phyloP scores from a whole-genome alignment of 2,329 filamentous ascomycete species.

The Phialophora verrucosa region DNA sequence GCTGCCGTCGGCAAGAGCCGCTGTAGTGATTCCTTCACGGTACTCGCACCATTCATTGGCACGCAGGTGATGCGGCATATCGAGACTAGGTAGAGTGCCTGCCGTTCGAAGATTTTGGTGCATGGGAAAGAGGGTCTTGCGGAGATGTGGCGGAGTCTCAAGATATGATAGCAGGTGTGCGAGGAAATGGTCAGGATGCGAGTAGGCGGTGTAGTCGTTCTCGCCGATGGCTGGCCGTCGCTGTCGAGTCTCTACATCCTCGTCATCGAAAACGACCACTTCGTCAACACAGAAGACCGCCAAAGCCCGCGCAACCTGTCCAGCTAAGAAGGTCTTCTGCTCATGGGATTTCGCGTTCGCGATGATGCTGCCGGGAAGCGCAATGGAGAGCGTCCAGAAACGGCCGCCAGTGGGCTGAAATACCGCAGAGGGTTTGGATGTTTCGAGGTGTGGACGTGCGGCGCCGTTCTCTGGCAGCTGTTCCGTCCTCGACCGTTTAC shows the following conservation, averaged over 20 bases:
- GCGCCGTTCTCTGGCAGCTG: background rate
- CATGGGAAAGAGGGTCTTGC: slow-evolving; percentile 74
- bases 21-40: slow-evolving; percentile 74
- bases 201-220: slow-evolving; percentile 67
- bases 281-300: slow-evolving; percentile 86
- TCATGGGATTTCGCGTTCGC: slow-evolving; percentile 72
- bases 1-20: slow-evolving; percentile 58
- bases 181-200: slow-evolving; percentile 79
- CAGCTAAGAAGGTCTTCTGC: slow-evolving; percentile 73
- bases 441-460: slow-evolving; percentile 52
- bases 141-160: slow-evolving; percentile 82
- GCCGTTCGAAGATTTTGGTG: slow-evolving; percentile 78
- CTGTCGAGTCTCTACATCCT: slow-evolving; percentile 42
- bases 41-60: slow-evolving; percentile 78
- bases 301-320: slow-evolving; percentile 78
- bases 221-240: slow-evolving; percentile 44
- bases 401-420: slow-evolving; percentile 70
- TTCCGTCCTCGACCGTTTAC: slow-evolving; percentile 10
- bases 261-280: slow-evolving; percentile 80
- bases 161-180: slow-evolving; percentile 79
- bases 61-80: slow-evolving; percentile 83
- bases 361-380: slow-evolving; percentile 77
- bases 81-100: slow-evolving; percentile 74
- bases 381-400: slow-evolving; percentile 76
- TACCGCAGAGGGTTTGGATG: slow-evolving; percentile 70